Evolutionary conservation across 768 basidiomycete genomes (phyloP), one percentile per base, ranked within the genome.

Genomic region (Phylloporus scabripes): DNA sequence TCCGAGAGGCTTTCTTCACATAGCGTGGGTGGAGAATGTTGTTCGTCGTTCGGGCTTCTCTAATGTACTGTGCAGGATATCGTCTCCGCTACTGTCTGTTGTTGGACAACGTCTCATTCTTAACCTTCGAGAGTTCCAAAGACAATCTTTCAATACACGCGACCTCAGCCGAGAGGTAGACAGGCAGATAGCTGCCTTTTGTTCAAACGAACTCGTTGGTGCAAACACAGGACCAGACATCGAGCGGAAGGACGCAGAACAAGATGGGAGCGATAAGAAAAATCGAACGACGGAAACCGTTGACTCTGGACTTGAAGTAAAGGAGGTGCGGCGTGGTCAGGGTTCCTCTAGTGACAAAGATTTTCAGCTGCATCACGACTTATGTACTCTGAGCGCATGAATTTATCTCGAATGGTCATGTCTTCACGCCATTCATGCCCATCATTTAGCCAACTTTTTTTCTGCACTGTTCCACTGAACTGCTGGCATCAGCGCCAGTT

Each of bases 91-190:
- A 0, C 45, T 61, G 14, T 51, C 57, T 0, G 18, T 54, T 6
- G 15, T 42, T 1, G 60, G 60, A 17, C 60, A 61, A 42, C 60
- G 54, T 4, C 50, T 56, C 10, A 44, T 61, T 17, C 46, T 61
- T 24, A 61, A 59, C 32, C 52, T 61, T 20, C 49, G 51, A 10
- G 45, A 28, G 39, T 38, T 44, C 12, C 28, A 42, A 17, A 41
- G 21, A 12, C 57, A 24, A 21, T 18, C 24, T 2, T 36, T 45
- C 2, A 28, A 39, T 1, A 51, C 28, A 4, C 23, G 33, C 14
- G 51, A 55, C 29, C 15, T 61, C 8, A 58, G 60, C 8, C 43
- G 20, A 21, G 60, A 59, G 12, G 49, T 62, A 7, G 50, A 61
- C 46, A 44, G 52, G 32, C 60, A 61, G 41, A 28, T 61, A 9